These are phyloP conservation scores for Funneliformis geosporum DNA, from an alignment of 192 early-diverging fungal species.

Conservation along the genomic window DNA sequence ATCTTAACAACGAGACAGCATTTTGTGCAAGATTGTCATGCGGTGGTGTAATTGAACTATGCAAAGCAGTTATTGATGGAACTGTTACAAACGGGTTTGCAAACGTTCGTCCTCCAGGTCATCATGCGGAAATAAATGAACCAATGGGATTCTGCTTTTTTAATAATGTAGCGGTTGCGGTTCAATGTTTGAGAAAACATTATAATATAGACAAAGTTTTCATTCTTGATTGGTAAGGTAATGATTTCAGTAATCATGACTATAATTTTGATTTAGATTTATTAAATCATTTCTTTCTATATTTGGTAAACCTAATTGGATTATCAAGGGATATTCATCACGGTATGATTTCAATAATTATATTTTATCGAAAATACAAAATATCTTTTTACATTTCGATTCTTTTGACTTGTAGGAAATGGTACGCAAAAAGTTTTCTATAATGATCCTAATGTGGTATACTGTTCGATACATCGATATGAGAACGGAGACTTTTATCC, in stretches of 20 bases:
- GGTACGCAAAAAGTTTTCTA: conserved; percentile 87
- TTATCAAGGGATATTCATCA: conserved; percentile 82
- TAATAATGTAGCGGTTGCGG: conserved; percentile 90
- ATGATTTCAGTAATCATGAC: neutral
- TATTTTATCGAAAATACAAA: neutral
- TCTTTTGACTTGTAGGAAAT: conserved; percentile 63
- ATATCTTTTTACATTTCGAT: neutral
- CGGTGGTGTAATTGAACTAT: conserved; percentile 73
- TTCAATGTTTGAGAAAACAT: conserved; percentile 56
- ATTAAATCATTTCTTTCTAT: neutral
- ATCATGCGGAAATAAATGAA: conserved; percentile 79
- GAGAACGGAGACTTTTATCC: conserved; percentile 84
- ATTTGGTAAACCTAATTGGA: neutral
- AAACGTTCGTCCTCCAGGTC: conserved; percentile 90
- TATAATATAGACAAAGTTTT: conserved; percentile 61
- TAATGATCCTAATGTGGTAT: conserved; percentile 75
- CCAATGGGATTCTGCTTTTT: conserved; percentile 88
- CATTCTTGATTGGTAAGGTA: conserved; percentile 80
- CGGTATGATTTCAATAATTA: too few species aligned
- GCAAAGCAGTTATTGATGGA: conserved; percentile 66
- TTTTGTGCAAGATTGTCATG: conserved; percentile 71
- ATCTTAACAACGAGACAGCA: conserved; percentile 64
- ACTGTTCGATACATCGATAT: conserved; percentile 86
- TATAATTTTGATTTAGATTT: neutral
- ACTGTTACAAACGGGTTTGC: conserved; percentile 78